These are phyloP conservation scores for Beauveria varroae DNA, from an alignment of 2,329 filamentous ascomycete genomes.

Conservation along the genomic window DNA sequence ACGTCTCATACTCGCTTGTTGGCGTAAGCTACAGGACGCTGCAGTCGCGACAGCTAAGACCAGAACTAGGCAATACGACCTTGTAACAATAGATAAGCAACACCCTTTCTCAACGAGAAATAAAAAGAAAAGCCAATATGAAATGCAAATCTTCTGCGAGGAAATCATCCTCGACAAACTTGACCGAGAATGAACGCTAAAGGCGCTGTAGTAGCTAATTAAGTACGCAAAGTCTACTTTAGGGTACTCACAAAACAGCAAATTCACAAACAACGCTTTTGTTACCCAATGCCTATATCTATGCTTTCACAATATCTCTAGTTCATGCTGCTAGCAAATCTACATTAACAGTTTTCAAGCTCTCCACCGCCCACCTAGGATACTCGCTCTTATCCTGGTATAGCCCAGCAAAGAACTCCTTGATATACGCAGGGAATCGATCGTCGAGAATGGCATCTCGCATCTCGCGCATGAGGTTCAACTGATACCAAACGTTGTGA, in stretches of 20 bases:
- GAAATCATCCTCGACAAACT: background rate
- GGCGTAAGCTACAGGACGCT: too few species aligned
- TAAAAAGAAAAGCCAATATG: too few species aligned
- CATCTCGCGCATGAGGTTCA: conserved; percentile 71
- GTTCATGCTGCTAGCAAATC: conserved; percentile 35
- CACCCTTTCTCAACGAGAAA: too few species aligned
- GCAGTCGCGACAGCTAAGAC: too few species aligned
- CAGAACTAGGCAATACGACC: too few species aligned
- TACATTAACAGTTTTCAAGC: conserved; percentile 71
- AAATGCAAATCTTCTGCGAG: too few species aligned
- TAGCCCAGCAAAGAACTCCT: conserved; percentile 66
- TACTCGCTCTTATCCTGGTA: conserved; percentile 59
- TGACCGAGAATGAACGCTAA: background rate
- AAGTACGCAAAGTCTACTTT: background rate
- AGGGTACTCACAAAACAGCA: background rate
- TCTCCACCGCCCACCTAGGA: conserved; percentile 77
- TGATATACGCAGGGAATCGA: conserved; percentile 69
- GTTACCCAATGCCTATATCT: background rate
- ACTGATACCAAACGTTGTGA: conserved; percentile 91
- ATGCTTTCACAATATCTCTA: background rate
- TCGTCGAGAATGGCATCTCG: conserved; percentile 77
- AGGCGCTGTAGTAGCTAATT: too few species aligned
- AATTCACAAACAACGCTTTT: background rate
- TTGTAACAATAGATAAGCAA: too few species aligned
- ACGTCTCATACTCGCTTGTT: too few species aligned